phyloP scores from a whole-genome alignment of 1,284 basidiomycete genomes.

The Sphaerobolus stellatus region DNA sequence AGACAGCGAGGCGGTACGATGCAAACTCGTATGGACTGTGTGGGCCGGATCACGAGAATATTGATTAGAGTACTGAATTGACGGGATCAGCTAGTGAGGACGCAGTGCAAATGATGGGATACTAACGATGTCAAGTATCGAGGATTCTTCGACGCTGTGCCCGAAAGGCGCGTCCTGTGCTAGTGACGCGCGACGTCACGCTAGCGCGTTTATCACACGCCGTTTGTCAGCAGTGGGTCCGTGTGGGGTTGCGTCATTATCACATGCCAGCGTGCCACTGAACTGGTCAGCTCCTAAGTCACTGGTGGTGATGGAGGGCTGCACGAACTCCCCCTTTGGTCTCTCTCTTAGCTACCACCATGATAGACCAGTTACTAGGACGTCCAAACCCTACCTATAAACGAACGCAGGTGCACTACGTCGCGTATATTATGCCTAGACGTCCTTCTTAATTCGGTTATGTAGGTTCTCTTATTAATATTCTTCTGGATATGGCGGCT shows the following conservation, averaged over 20 bases:
- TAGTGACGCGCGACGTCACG: too few species aligned
- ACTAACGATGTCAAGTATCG: too few species aligned
- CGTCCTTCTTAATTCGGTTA: conserved; percentile 2
- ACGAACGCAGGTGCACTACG: conserved; percentile 58
- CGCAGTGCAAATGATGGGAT: too few species aligned
- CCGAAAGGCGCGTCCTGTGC: not conserved
- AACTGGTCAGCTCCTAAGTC: not conserved
- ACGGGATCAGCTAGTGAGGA: not conserved
- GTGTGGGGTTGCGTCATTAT: not conserved
- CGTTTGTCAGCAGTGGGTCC: not conserved
- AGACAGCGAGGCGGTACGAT: too few species aligned
- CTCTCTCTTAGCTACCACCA: too few species aligned
- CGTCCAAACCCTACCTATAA: conserved; percentile 76
- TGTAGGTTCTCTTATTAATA: conserved; percentile 80
- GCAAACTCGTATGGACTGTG: too few species aligned
- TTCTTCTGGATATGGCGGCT: conserved; percentile 89
- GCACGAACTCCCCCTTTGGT: too few species aligned
- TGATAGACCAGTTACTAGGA: conserved; percentile 85
- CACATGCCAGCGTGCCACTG: not conserved
- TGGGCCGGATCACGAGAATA: too few species aligned
- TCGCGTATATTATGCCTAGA: not conserved
- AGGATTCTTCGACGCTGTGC: too few species aligned
- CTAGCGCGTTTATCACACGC: too few species aligned
- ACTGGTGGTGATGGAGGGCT: too few species aligned
- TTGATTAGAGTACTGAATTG: not conserved